Base-by-base conservation (phyloP, 2,329 filamentous ascomycete genomes). In the Lecanicillium sp. region DNA sequence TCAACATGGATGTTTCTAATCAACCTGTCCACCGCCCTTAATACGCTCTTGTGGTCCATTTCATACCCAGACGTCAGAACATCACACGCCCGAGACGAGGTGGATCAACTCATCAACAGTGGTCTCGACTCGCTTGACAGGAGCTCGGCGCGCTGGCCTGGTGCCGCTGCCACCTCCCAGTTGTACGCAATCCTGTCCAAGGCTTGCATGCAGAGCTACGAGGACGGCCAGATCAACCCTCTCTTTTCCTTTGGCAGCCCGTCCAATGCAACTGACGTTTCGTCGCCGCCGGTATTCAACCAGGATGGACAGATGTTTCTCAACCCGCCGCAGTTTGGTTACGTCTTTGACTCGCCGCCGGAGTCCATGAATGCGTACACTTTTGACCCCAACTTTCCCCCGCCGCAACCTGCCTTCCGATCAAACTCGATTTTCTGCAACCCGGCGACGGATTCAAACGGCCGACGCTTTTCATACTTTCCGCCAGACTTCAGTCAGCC, bases 1-100 rank as follows among this genome's bases (percentile, higher is more conserved):
- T 75, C 96, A 51, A 96, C 90, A 1, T 97, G 91, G 91, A 84
- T 95, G 36, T 95, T 95, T 60, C 81, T 95, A 1, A 78, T 95
- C 50, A 83, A 86, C 17, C 77, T 97, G 33, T 96, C 94, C 69
- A 93, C 94, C 81, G 83, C 87, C 4, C 77, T 97, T 49, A 96
- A 95, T 61, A 90, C 88, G 5, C 78, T 96, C 42, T 76, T 98
- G 1, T 98, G 93, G 93, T 82, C 87, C 2, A 77, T 95, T 7
- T 95, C 90, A 1, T 96, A 95, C 60, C 77, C 84, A 3, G 86
- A 91, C 55, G 83, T 97, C 20, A 84, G 93, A 38, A 77, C 79
- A 46, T 72, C 79, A 15, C 85, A 95, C 61, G 64, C 77, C 4
- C 80, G 83, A 17, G 82, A 89, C 37, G 84, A 93, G 54, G 84